These are phyloP conservation scores for Ceratorhiza oryzae-sativae DNA, from an alignment of 1,284 basidiomycete species.

Conservation along the genomic window DNA sequence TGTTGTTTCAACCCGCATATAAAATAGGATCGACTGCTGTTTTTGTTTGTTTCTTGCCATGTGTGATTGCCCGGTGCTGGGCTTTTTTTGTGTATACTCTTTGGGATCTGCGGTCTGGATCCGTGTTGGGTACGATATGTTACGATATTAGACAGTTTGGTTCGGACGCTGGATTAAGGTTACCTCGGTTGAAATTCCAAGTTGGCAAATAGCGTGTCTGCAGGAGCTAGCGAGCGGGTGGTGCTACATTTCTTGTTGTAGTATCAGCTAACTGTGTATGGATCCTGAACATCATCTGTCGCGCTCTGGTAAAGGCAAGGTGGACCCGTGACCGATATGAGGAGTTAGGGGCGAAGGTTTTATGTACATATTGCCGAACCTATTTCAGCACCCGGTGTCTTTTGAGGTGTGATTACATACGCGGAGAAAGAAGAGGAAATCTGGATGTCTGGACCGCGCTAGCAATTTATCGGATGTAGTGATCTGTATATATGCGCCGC, in stretches of 20 bases:
- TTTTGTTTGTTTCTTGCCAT: background rate
- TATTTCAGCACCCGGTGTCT: background rate
- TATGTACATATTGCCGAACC: background rate
- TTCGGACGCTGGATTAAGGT: background rate
- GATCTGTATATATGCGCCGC: background rate
- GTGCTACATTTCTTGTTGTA: background rate
- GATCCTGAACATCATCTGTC: background rate
- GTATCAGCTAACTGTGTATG: background rate
- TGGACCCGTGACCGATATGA: background rate
- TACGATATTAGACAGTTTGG: constrained; percentile 3
- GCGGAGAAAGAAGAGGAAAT: background rate
- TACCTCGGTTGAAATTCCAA: background rate
- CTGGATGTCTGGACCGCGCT: background rate
- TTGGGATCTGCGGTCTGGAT: constrained; percentile 6
- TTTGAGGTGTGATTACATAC: background rate
- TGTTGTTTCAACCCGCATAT: constrained; percentile 21
- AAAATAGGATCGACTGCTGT: constrained; percentile 2
- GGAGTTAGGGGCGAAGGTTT: background rate
- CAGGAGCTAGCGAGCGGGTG: background rate
- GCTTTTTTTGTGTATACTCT: constrained; percentile 10
- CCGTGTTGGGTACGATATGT: background rate
- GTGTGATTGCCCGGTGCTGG: background rate
- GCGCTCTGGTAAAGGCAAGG: background rate
- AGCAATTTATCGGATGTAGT: constrained; percentile 9
- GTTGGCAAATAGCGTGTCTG: background rate